These are phyloP conservation scores for Magnaporthiopsis rhizophila DNA, from an alignment of 2,329 filamentous ascomycete species.

Conservation along the genomic window DNA sequence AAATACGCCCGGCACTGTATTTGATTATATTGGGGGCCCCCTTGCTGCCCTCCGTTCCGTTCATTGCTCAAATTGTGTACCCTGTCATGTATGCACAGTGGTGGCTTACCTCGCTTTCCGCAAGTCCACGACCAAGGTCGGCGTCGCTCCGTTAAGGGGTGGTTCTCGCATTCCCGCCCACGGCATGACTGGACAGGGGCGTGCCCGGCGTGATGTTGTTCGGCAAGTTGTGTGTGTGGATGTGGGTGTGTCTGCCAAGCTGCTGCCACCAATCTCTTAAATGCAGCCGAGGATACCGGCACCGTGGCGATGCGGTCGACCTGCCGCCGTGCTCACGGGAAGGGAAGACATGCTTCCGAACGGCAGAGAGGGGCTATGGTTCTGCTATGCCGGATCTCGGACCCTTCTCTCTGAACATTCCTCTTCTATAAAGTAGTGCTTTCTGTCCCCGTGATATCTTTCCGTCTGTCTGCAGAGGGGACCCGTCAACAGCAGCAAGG, in stretches of 20 bases:
- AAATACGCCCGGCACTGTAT: background rate
- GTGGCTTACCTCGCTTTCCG: background rate
- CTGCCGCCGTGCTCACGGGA: background rate
- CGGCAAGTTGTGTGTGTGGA: background rate
- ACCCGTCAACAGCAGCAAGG: slow-evolving; percentile 12
- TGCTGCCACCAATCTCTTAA: background rate
- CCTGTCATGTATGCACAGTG: slow-evolving; percentile 17
- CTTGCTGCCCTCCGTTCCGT: background rate
- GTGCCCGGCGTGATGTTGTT: slow-evolving; percentile 12
- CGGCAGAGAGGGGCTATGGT: background rate
- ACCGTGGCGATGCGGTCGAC: background rate
- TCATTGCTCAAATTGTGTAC: slow-evolving; percentile 13
- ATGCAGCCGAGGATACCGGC: background rate
- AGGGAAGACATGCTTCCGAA: background rate
- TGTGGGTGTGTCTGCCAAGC: background rate
- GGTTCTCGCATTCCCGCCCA: slow-evolving; percentile 11
- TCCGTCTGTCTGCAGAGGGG: background rate
- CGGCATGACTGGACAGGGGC: background rate
- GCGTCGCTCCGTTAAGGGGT: slow-evolving; percentile 9
- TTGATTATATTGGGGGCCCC: background rate
- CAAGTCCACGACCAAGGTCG: background rate
- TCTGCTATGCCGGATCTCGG: background rate
- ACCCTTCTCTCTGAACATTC: background rate
- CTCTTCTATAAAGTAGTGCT: background rate
- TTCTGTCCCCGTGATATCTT: background rate